Conservation (phyloP, 2,329 filamentous ascomycete species). For the Endocalyx cinctus region DNA sequence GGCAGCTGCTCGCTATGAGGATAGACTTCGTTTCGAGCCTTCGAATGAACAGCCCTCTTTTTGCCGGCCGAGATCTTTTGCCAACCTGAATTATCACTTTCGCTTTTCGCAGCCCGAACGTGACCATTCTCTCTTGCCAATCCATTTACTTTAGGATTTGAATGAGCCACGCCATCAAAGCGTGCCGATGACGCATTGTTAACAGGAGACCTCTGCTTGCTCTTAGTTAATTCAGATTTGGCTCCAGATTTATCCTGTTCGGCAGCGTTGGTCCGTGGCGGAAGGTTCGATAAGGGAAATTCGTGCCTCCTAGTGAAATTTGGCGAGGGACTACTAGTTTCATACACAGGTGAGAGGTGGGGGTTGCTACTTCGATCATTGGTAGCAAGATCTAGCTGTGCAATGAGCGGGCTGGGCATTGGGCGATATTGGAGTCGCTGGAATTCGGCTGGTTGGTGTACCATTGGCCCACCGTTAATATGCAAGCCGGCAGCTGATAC, state of each 20-base stretch:
- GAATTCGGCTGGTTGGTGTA: not conserved
- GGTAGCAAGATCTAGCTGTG: slow-evolving; percentile 52
- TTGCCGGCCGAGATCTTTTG: slow-evolving; percentile 53
- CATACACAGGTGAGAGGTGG: slow-evolving; percentile 69
- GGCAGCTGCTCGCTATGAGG: slow-evolving; percentile 50
- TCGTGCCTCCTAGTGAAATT: slow-evolving; percentile 54
- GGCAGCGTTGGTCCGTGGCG: too few relatives aligned
- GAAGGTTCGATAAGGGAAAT: slow-evolving; percentile 23
- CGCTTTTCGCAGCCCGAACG: slow-evolving; percentile 49
- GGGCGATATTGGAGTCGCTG: slow-evolving; percentile 30
- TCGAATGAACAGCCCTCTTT: slow-evolving; percentile 47
- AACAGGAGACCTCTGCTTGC: slow-evolving; percentile 23
- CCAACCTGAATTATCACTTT: slow-evolving; percentile 48
- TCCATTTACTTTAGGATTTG: slow-evolving; percentile 34
- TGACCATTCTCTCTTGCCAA: slow-evolving; percentile 47
- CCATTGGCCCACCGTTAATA: slow-evolving; percentile 2
- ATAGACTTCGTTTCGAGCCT: slow-evolving; percentile 38
- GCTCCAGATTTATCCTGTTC: slow-evolving; percentile 13
- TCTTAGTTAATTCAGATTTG: slow-evolving; percentile 16
- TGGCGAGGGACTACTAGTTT: slow-evolving; percentile 67
- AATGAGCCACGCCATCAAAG: slow-evolving; percentile 11
- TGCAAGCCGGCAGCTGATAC: slow-evolving; percentile 10
- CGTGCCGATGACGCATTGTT: slow-evolving; percentile 17
- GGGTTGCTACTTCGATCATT: slow-evolving; percentile 38
- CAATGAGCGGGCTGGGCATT: slow-evolving; percentile 45